Conservation (phyloP, 176 grass and related monocot species). For the Pontederia crassipes region DNA sequence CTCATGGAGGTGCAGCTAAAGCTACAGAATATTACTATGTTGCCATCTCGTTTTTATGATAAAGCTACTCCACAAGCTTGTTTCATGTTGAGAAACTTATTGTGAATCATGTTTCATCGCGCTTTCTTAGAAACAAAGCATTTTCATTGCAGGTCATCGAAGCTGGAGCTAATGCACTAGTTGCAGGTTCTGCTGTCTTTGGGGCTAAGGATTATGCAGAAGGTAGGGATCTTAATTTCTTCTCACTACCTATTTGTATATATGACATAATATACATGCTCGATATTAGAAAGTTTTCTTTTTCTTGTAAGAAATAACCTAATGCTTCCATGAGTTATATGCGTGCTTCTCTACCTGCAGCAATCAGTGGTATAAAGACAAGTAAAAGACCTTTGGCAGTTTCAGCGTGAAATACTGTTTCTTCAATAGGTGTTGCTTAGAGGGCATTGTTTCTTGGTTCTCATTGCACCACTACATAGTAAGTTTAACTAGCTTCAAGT, state of each 20-base stretch:
- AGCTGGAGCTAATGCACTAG: conserved; percentile 92
- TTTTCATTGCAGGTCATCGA: conserved; percentile 66
- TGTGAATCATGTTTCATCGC: not conserved
- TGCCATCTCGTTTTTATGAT: too few relatives aligned
- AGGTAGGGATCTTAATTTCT: conserved; percentile 41
- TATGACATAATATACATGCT: not conserved
- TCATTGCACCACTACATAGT: too few relatives aligned
- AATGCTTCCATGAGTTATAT: not conserved
- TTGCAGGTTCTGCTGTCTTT: conserved; percentile 96
- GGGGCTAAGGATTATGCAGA: conserved; percentile 85
- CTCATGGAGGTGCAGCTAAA: too few relatives aligned
- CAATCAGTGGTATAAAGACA: conserved; percentile 84
- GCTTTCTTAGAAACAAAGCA: not conserved
- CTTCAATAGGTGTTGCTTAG: too few relatives aligned
- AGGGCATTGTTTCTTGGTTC: too few relatives aligned
- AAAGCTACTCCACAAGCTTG: too few relatives aligned
- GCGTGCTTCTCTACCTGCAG: conserved; percentile 40
- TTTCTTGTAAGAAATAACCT: not conserved
- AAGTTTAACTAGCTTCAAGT: too few relatives aligned
- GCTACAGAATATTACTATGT: too few relatives aligned
- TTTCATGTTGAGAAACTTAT: conserved; percentile 20
- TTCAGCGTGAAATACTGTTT: conserved; percentile 33
- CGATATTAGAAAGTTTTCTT: not conserved
- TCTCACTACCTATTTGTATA: not conserved
- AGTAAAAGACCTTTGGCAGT: conserved; percentile 76